phyloP scores from a whole-genome alignment of 2,329 filamentous ascomycete species.

The Dothistroma pini region DNA sequence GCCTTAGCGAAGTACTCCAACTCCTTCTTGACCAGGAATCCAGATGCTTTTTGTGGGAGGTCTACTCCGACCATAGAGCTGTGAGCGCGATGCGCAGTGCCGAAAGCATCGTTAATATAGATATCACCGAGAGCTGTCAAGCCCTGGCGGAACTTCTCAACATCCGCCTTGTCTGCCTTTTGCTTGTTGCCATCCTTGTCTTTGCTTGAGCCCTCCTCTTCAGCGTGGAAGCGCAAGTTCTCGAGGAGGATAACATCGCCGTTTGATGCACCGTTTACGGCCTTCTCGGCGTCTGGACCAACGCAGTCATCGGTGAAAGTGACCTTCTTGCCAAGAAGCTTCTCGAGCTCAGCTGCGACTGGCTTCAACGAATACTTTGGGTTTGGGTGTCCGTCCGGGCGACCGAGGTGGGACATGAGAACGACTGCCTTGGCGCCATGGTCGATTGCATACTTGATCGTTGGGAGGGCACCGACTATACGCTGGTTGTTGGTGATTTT shows the following conservation, averaged over 20 bases:
- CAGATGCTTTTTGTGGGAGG: slow-evolving; percentile 92
- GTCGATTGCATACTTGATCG: slow-evolving; percentile 41
- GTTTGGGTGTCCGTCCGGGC: slow-evolving; percentile 85
- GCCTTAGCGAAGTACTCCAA: slow-evolving; percentile 99
- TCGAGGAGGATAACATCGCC: slow-evolving; percentile 88
- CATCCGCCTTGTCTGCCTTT: slow-evolving; percentile 92
- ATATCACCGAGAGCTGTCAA: slow-evolving; percentile 92
- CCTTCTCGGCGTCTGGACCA: slow-evolving; percentile 82
- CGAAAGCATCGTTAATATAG: slow-evolving; percentile 98
- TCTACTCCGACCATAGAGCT: slow-evolving; percentile 98
- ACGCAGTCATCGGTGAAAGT: slow-evolving; percentile 89
- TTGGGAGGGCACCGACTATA: slow-evolving; percentile 75
- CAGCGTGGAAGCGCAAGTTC: slow-evolving; percentile 96
- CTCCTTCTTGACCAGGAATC: slow-evolving; percentile 99
- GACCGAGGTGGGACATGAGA: slow-evolving; percentile 98
- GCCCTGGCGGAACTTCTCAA: slow-evolving; percentile 90
- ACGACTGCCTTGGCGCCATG: slow-evolving; percentile 63
- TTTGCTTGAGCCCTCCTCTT: slow-evolving; percentile 96
- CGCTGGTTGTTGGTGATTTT: slow-evolving; percentile 98
- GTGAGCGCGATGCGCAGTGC: slow-evolving; percentile 96
- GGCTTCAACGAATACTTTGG: slow-evolving; percentile 93
- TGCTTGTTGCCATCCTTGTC: slow-evolving; percentile 93
- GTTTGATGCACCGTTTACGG: slow-evolving; percentile 74
- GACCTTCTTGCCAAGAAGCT: slow-evolving; percentile 75
- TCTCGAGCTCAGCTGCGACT: slow-evolving; percentile 74